Base-by-base conservation (phyloP, 2,329 filamentous ascomycete species). In the Claviceps spartinae region DNA sequence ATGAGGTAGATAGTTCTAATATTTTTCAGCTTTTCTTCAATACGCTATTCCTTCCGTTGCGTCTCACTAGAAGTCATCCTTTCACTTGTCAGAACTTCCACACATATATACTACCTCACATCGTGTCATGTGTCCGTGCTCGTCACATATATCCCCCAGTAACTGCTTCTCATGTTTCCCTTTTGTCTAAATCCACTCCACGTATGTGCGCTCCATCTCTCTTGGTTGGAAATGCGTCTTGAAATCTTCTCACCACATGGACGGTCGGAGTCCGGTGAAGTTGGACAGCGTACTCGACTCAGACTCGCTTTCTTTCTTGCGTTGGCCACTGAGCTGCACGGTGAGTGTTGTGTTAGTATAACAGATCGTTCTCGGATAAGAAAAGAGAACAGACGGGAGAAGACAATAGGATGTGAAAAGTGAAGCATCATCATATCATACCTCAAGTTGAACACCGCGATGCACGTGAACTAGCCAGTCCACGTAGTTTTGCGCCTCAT, bases 391-490 rank as follows among this genome's bases (percentile, higher is more conserved):
- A 13, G 6, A 37, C 11, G 24, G 45, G 9, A 30, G 38, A n/a
- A 36, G 40, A 34, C 16, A 36, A 18, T 3, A 40, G 30, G 14
- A n/a, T 4, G 9, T 9, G 11, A 22, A 4, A 14, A 8, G 40
- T 26, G 34, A 51, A 43, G 14, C 22, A 26, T 4, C 11, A 8
- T 8, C 3, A 11, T 8, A 34, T 69, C 77, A 69, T 67, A 85
- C 81, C 78, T 98, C 93, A 57, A 95, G 74, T 65, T 95, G 90
- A 57, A 98, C 93, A 59, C 86, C 83, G 61, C 91, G 85, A 69
- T 98, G 93, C 56, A 97, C 78, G 68, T 95, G 87, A 53, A 98
- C 93, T 62, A 98, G 75, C 93, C 93, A 98, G 70, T 98, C 93
- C 37, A 97, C 93, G 68, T 97, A 98, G 65, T 87, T 95, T 70